Evolutionary conservation across 2,329 filamentous ascomycete genomes (phyloP), one percentile per base, ranked within the genome.

Genomic region (Sporothrix protearum): DNA sequence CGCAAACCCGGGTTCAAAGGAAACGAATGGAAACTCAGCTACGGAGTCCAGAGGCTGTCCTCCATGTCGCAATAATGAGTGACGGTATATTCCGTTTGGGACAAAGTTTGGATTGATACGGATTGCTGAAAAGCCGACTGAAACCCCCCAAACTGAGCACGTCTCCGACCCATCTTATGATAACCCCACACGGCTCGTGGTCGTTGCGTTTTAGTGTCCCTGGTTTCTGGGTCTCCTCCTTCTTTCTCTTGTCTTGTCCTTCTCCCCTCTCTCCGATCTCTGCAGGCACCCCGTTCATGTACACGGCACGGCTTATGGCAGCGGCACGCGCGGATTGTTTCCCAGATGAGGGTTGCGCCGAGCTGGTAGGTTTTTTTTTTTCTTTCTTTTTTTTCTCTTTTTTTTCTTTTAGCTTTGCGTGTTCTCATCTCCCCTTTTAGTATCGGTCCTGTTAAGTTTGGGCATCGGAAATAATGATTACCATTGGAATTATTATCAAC

Each of bases 181-280:
- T 25, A n/a, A 19, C 45, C 45, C 63, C 64, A 67, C 64, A 67
- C 64, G 64, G 64, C 64, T 67, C 42, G 64, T 67, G 64, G 64
- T 67, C 45, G 16, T 33, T 51, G 16, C 19, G 25, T 6, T 30
- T 47, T 36, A 25, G 45, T 19, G 6, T 66, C 28, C 42, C 36
- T 25, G 36, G 59, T 47, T 64, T 28, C 22, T 64, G 39, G 28
- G n/a, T 47, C 10, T 47, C 19, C 7, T 47, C 39, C 4, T 28
- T 30, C 1, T 45, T 25, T 63, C n/a, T 63, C 4, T 9, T 36
- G 33, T 36, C 33, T 59, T 36, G 33, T 36, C 33, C 36, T 30
- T 59, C 55, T 59, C 55, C 30, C 36, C 1, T 36, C 22, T 59
- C 25, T 59, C 36, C 61, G 10, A 4, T 9, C 22, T n/a, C 25